Evolutionary conservation across 306 rosid genomes (phyloP).

Genomic region (Cucurbita maxima): DNA sequence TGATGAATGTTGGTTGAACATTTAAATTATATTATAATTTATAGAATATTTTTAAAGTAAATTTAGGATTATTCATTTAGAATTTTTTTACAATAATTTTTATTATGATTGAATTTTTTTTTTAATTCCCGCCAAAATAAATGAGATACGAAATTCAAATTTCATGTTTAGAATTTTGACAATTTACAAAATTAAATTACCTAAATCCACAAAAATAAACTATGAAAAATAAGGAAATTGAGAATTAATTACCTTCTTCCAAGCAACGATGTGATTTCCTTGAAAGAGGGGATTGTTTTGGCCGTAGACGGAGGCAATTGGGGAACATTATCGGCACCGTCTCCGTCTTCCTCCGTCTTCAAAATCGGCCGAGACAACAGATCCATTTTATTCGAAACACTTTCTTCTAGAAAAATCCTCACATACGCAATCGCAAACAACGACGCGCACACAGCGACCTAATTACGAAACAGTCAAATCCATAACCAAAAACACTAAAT

Average conservation of each 20-base stretch:
- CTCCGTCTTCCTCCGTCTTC: conserved; percentile 19
- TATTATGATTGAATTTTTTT: too few species aligned
- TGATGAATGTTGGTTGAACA: too few species aligned
- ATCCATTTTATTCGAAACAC: conserved; percentile 16
- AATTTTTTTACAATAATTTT: too few species aligned
- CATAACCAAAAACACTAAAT: background rate
- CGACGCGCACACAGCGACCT: conserved; percentile 48
- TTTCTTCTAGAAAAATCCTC: conserved; percentile 72
- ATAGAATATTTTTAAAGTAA: too few species aligned
- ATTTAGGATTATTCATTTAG: too few species aligned
- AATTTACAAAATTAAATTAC: too few species aligned
- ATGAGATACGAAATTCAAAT: too few species aligned
- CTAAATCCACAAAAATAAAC: too few species aligned
- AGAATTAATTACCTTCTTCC: conserved; percentile 28
- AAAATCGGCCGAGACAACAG: conserved; percentile 35
- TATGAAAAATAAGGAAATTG: too few species aligned
- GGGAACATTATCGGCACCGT: conserved; percentile 3
- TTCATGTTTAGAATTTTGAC: too few species aligned
- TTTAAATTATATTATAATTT: too few species aligned
- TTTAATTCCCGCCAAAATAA: too few species aligned
- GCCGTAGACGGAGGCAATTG: conserved; percentile 8
- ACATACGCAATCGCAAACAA: conserved; percentile 46
- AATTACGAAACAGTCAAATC: background rate
- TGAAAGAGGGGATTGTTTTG: conserved; percentile 28
- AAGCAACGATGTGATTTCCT: conserved; percentile 32